Conservation (phyloP, 2,329 filamentous ascomycete species). For the Pyricularia sp. region DNA sequence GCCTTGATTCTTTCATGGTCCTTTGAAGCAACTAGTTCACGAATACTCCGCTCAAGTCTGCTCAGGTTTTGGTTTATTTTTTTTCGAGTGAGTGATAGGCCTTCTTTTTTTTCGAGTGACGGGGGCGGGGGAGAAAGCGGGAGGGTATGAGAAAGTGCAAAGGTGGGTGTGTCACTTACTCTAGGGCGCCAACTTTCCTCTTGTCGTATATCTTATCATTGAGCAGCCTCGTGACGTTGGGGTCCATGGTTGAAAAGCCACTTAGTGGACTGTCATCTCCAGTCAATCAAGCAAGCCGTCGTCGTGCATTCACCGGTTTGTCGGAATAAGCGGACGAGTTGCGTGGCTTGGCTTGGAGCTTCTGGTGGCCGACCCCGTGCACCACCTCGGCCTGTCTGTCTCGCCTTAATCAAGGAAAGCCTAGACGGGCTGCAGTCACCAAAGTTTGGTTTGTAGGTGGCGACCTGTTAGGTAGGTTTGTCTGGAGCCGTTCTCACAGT, state of each 20-base stretch:
- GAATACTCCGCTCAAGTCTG: constrained; percentile 82
- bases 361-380: neutral
- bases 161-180: constrained; percentile 46
- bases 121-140: neutral
- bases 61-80: constrained; percentile 1
- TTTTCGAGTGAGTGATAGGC: neutral
- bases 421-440: neutral
- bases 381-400: neutral
- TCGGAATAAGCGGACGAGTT: neutral
- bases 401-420: neutral
- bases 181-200: constrained; percentile 87
- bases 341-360: neutral
- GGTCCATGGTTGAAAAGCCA: constrained; percentile 53
- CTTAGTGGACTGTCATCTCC: constrained; percentile 3
- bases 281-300: neutral
- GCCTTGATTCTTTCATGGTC: constrained; percentile 71
- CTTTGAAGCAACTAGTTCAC: constrained; percentile 63
- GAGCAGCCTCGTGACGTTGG: constrained; percentile 74
- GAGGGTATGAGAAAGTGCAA: neutral
- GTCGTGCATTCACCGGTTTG: neutral
- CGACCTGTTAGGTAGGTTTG: neutral
- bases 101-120: neutral
- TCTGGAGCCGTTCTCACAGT: neutral
- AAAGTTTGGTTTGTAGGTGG: neutral
- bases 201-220: constrained; percentile 99